phyloP scores from a whole-genome alignment of 768 basidiomycete species.

The Filobasidium floriforme region DNA sequence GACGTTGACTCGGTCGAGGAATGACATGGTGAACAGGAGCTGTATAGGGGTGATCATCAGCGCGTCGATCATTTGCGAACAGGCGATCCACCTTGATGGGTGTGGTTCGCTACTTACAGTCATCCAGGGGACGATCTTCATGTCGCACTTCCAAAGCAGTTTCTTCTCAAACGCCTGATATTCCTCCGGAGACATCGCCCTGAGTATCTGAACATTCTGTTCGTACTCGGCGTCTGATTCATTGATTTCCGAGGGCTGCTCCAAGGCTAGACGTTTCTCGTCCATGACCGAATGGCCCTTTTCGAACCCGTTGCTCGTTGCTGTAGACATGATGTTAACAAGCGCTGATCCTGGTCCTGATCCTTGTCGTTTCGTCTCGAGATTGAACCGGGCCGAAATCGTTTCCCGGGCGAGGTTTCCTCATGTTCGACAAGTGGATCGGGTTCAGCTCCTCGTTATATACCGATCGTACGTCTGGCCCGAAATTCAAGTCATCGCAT shows the following conservation, averaged over 20 bases:
- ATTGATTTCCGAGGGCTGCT: not conserved
- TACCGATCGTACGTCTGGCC: too few species aligned
- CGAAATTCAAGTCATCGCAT: too few species aligned
- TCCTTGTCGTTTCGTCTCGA: too few species aligned
- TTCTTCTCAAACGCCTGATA: constrained; percentile 32
- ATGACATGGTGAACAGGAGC: constrained; percentile 40
- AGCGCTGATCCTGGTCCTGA: not conserved
- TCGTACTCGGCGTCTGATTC: constrained; percentile 3
- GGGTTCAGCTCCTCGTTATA: too few species aligned
- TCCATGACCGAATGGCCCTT: constrained; percentile 7
- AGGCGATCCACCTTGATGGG: too few species aligned
- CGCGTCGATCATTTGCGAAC: not conserved
- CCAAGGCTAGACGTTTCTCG: constrained; percentile 8
- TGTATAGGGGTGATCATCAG: constrained; percentile 16
- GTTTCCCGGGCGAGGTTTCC: too few species aligned
- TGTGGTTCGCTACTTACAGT: constrained; percentile 31
- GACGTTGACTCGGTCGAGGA: constrained; percentile 43
- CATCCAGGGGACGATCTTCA: constrained; percentile 42
- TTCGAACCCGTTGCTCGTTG: constrained; percentile 8
- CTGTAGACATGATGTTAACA: not conserved
- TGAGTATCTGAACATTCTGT: constrained; percentile 24
- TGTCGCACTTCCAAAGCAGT: constrained; percentile 37
- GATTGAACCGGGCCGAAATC: too few species aligned
- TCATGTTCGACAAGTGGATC: too few species aligned
- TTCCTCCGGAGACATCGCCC: constrained; percentile 35